These are phyloP conservation scores for Vigna trinervia DNA, from an alignment of 306 rosid genomes.

Conservation along the genomic window DNA sequence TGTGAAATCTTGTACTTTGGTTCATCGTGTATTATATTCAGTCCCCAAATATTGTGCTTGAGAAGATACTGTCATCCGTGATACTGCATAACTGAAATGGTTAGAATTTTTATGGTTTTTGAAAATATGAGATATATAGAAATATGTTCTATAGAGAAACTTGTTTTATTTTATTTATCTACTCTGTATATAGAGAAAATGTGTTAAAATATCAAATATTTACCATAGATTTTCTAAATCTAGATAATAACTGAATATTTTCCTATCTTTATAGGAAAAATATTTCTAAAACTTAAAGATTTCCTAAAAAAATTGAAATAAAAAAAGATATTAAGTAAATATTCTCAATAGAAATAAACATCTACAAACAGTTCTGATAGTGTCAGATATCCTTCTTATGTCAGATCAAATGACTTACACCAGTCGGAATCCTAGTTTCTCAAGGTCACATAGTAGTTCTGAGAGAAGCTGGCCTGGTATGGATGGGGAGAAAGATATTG, in stretches of 20 bases:
- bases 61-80: slow-evolving; percentile 6
- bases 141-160: too few relatives aligned
- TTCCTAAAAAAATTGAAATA: too few relatives aligned
- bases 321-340: too few relatives aligned
- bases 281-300: too few relatives aligned
- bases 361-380: background rate
- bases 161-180: too few relatives aligned
- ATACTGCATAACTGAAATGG: slow-evolving; percentile 1
- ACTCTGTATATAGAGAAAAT: too few relatives aligned
- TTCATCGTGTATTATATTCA: slow-evolving; percentile 1
- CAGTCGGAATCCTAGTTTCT: slow-evolving; percentile 16
- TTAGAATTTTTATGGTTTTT: too few relatives aligned
- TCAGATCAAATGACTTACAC: slow-evolving; percentile 34
- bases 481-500: slow-evolving; percentile 35
- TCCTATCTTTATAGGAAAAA: too few relatives aligned
- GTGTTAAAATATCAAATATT: too few relatives aligned
- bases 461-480: slow-evolving; percentile 24
- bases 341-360: background rate
- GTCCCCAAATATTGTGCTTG: background rate
- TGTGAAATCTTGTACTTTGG: slow-evolving; percentile 6
- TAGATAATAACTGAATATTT: too few relatives aligned
- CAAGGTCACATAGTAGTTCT: slow-evolving; percentile 37
- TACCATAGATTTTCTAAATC: too few relatives aligned
- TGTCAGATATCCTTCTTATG: slow-evolving; percentile 10
- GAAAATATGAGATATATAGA: too few relatives aligned